A percentile compares a stretch with the other conserved stretches of the same genome.
These are phyloP conservation scores for Cryptosporidium felis DNA, from an alignment of 169 alveolate species.

Conservation along the genomic window DNA sequence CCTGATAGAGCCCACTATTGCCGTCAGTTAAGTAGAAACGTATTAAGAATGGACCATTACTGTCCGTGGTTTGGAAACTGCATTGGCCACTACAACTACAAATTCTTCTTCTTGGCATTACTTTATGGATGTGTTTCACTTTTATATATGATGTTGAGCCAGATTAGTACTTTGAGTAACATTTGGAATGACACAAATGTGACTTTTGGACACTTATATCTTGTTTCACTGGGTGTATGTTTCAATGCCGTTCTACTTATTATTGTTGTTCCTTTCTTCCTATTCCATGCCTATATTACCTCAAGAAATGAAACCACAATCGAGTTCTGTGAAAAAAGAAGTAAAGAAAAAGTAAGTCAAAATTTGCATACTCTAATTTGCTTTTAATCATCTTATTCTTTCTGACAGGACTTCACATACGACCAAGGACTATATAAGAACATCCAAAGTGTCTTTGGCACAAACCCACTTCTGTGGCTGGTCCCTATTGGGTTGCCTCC, in stretches of 20 bases:
- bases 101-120: slow-evolving; percentile 77
- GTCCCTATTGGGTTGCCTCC: slow-evolving; percentile 76
- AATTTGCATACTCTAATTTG: not conserved
- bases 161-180: slow-evolving; percentile 44
- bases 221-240: slow-evolving; percentile 33
- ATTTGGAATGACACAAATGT: slow-evolving; percentile 68
- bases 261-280: slow-evolving; percentile 73
- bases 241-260: slow-evolving; percentile 34
- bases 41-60: slow-evolving; percentile 63
- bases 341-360: slow-evolving; percentile 70
- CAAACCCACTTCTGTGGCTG: slow-evolving; percentile 74
- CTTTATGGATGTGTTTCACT: slow-evolving; percentile 67
- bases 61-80: slow-evolving; percentile 71
- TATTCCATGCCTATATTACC: slow-evolving; percentile 74
- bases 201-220: slow-evolving; percentile 33
- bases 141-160: not conserved
- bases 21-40: slow-evolving; percentile 43
- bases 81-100: slow-evolving; percentile 53
- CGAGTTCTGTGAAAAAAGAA: slow-evolving; percentile 78
- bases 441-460: slow-evolving; percentile 74
- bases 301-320: slow-evolving; percentile 74
- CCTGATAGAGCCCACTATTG: slow-evolving; percentile 70
- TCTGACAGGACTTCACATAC: slow-evolving; percentile 59
- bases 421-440: slow-evolving; percentile 74
- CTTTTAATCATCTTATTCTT: not conserved